Evolutionary conservation across 2,329 filamentous ascomycete species (phyloP).

Genomic region (Aspergillus sp.): DNA sequence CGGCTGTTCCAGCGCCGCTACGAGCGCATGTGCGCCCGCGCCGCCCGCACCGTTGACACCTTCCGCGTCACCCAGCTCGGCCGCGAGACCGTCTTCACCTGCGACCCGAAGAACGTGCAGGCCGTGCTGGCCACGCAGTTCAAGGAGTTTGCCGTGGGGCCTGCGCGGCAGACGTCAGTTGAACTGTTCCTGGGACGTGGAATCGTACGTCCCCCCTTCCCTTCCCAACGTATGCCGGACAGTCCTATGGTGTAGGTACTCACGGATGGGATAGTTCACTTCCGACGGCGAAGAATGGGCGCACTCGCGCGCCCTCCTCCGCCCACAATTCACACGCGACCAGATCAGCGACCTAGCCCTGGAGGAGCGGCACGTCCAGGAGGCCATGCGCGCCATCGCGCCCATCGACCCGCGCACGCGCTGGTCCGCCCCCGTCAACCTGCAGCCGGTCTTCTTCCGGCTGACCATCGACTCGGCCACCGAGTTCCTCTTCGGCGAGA

Average conservation of each 20-base stretch:
- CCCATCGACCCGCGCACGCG: conserved; percentile 51
- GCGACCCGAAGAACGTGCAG: conserved; percentile 67
- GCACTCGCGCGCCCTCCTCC: conserved; percentile 73
- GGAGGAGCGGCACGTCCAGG: conserved; percentile 76
- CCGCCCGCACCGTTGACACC: conserved; percentile 26
- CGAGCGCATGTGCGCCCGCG: conserved; percentile 18
- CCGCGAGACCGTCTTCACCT: conserved; percentile 26
- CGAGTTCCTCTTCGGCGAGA: conserved; percentile 79
- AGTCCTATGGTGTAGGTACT: too few relatives aligned
- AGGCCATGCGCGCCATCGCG: conserved; percentile 65
- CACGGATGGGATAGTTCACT: conserved; percentile 44
- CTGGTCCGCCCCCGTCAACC: conserved; percentile 59
- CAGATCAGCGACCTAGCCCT: conserved; percentile 77
- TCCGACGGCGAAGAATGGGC: conserved; percentile 80
- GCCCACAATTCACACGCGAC: conserved; percentile 84
- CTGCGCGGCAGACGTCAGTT: conserved; percentile 65
- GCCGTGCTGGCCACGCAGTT: conserved; percentile 83
- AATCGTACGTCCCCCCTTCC: conserved; percentile 38
- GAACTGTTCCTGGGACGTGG: conserved; percentile 39
- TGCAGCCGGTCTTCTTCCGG: conserved; percentile 78
- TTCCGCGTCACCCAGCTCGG: conserved; percentile 24
- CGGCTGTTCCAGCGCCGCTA: conserved; percentile 19
- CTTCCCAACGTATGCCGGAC: too few relatives aligned
- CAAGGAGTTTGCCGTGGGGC: conserved; percentile 76
- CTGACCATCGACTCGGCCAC: conserved; percentile 82